Evolutionary conservation across 306 rosid genomes (phyloP), one percentile per base, ranked within the genome.

Genomic region (Quillaja saponaria): DNA sequence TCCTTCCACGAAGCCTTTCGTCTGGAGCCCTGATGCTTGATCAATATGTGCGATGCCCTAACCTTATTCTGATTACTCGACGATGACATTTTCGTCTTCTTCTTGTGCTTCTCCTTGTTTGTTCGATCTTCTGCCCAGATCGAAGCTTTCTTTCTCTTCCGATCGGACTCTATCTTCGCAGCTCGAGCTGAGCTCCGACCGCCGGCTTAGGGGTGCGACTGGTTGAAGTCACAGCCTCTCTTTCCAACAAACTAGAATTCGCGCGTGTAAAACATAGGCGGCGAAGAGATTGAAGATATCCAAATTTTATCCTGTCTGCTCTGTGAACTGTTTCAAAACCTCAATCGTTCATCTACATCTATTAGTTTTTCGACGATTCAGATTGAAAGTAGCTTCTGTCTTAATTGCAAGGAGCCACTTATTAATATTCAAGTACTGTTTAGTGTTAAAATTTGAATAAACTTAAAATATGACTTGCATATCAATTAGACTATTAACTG

Each of bases 1-100:
- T 92, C 99, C 76, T 92, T 92, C 99, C 99, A 92, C 2, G 99
- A 92, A 15, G 95, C 89, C 75, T 84, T 84, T 45, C 99, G 73
- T 56, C 99, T 74, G 10, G 99, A 92, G 8, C 94, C 99, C 67
- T 89, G 83, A 64, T 92, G 95, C 80, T 92, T 92, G 63, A 92
- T 83, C 74, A 92, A 77, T 74, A 92, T 87, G 81, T 92, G 99
- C 13, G 99, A 89, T 15, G 99, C 99, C 80, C 91, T 85, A 58
- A 92, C 91, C 76, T 92, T 88, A 40, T 78, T 67, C 15, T 59
- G 66, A 17, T 61, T 50, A 70, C 59, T 50, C 1, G 95, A 85
- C 2, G 96, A 82, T 21, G 95, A 80, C 97, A 86, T 88, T 64
- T 58, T 83, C 15, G 69, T 58, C 75, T 68, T 71, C 74, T 84